Conservation (phyloP, 2,329 filamentous ascomycete genomes). For the Orbilia blumenaviensis region DNA sequence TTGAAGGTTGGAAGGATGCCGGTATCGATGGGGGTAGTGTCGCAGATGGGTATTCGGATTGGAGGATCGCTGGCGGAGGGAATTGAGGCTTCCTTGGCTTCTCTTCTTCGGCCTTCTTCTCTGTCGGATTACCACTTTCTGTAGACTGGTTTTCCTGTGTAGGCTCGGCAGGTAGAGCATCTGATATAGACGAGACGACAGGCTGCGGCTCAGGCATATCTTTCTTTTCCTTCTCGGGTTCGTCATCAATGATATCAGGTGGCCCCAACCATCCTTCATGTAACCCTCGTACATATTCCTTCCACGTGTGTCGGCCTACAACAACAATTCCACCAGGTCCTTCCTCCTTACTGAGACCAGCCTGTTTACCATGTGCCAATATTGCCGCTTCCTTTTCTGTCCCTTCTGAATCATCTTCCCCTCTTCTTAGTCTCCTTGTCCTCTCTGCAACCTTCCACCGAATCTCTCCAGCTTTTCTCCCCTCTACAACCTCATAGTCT, state of each 20-base stretch:
- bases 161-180: conserved; percentile 50
- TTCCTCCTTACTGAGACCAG: conserved; percentile 75
- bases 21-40: conserved; percentile 73
- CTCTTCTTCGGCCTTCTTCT: conserved; percentile 61
- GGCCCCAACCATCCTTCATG: conserved; percentile 98
- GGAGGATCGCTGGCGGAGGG: conserved; percentile 76
- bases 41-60: conserved; percentile 75
- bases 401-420: conserved; percentile 65
- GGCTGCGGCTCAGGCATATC: conserved; percentile 58
- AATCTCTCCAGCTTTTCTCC: conserved; percentile 89
- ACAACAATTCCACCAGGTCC: conserved; percentile 85
- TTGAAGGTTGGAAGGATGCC: conserved; percentile 75
- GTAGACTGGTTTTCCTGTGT: conserved; percentile 55
- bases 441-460: conserved; percentile 85
- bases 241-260: conserved; percentile 68
- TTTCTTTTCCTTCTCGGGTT: conserved; percentile 38
- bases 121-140: conserved; percentile 57
- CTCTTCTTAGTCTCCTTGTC: conserved; percentile 76
- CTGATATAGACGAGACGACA: conserved; percentile 54
- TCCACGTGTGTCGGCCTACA: conserved; percentile 92
- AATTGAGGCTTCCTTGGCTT: conserved; percentile 71
- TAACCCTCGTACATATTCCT: conserved; percentile 90
- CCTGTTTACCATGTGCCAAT: conserved; percentile 70
- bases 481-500: conserved; percentile 96
- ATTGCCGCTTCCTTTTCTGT: conserved; percentile 68